Base-by-base conservation (phyloP, 129 eudicot species). In the Flaveria bidentis region DNA sequence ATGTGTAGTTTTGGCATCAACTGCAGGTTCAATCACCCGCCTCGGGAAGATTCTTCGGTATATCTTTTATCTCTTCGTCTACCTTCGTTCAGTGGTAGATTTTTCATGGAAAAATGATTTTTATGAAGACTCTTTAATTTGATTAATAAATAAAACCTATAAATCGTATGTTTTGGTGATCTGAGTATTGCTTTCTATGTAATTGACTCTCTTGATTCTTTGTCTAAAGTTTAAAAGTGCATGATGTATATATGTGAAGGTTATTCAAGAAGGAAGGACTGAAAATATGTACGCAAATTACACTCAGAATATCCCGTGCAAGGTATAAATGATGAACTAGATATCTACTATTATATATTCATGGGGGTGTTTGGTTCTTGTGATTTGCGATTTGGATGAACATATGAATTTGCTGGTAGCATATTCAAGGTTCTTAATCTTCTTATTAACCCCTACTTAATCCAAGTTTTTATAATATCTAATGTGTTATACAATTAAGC, bases 11-110 rank as follows among this genome's bases (percentile, higher is more conserved):
- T 9, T 23, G 65, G 65, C 39, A 5, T 20, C 39, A 23, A 23
- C 12, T 58, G 39, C 65, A 58, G 11, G 65, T 58, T 9, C 39
- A 58, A 58, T 58, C 65, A 58, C 33, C 65, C 65, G 39, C 9
- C 65, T 58, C 16, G 11, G 6, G 39, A 58, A 22, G 65, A 23
- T 23, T 58, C 36, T 0, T 2, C 4, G 65, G 65, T 58, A 58
- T 47, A 7, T 18, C 10, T 53, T 17, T n/a, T 17, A n/a, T 17
- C 60, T 52, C 20, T n/a, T 2, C 8, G 5, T 52, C 6, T 15
- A n/a, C 60, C 60, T 52, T 52, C 55, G 7, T 52, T 52, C 17
- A 15, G 5, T 30, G 36, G 36, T 30, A 30, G 36, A 20, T 12
- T 28, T 28, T 56, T 56, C 11, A 30, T 30, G 4, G 36, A 3